Base-by-base conservation (phyloP, 192 early-diverging fungal species). In the Rhizophagus sp. region DNA sequence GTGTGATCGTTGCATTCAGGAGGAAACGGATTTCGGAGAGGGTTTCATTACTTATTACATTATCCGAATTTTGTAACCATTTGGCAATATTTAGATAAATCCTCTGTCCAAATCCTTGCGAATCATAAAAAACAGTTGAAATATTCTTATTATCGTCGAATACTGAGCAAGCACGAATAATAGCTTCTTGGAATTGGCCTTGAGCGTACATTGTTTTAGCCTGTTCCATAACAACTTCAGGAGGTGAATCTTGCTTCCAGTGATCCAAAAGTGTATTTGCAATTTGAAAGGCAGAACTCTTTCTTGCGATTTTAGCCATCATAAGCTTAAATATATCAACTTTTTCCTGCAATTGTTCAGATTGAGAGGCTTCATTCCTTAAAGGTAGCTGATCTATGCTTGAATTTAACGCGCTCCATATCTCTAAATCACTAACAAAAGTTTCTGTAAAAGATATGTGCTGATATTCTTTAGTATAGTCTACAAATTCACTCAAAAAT, bases 31-130 rank as follows among this genome's bases (percentile, higher is more conserved):
- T 69, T 41, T 69, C 17, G 9, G 71, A 50, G 4, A 73, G 47
- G 47, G 27, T 50, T 50, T 73, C 71, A 5, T 30, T 15, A 2
- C 24, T 27, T 19, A 73, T 12, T 19, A 6, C 2, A 15, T 13
- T 50, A 30, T 33, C 71, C 4, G 49, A 22, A 73, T 27, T 75
- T 57, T 82, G 78, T 7, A 83, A 82, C 85, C 85, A 86, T 65
- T 86, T 86, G 0, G 85, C 81, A 62, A 86, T 64, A 13, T 86
- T 86, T 34, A 86, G 70, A 49, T 79, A 82, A 24, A 86, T 81
- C 61, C 75, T 82, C 73, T 83, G 77, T 36, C 76, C 67, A 34
- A 86, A 80, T 19, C 19, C 52, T 49, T 22, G 17, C 25, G 2
- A 47, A 5, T 80, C 13, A 73, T 15, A 22, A 34, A 67, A 15